phyloP scores from a whole-genome alignment of 768 basidiomycete species.

The Mycena haematopus region DNA sequence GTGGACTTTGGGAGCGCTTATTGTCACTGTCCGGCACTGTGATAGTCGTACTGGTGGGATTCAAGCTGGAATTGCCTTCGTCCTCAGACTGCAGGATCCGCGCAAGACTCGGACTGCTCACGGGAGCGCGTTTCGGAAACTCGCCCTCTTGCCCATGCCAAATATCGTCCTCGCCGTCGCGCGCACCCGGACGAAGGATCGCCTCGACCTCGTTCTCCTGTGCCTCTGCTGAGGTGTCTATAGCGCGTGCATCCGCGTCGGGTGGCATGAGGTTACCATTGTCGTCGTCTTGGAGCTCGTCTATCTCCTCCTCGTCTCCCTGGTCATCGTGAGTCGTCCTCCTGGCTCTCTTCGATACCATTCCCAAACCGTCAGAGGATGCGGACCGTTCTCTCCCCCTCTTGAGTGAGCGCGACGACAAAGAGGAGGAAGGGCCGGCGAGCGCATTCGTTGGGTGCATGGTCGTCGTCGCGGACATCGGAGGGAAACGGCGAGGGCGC shows the following conservation, averaged over 20 bases:
- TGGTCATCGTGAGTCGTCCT: not conserved
- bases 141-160: not conserved
- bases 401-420: slow-evolving; percentile 1
- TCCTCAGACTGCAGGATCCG: slow-evolving; percentile 32
- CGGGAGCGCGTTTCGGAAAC: slow-evolving; percentile 24
- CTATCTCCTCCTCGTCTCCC: slow-evolving; percentile 11
- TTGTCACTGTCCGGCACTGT: too few relatives aligned
- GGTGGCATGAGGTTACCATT: not conserved
- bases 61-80: not conserved
- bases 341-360: not conserved
- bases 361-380: not conserved
- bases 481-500: slow-evolving; percentile 15
- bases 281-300: slow-evolving; percentile 12
- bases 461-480: too few relatives aligned
- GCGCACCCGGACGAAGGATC: slow-evolving; percentile 21
- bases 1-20: not conserved
- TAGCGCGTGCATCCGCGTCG: not conserved
- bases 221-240: not conserved
- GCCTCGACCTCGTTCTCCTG: slow-evolving; percentile 4
- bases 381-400: slow-evolving; percentile 3
- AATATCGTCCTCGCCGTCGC: not conserved
- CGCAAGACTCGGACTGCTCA: slow-evolving; percentile 35
- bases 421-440: too few relatives aligned
- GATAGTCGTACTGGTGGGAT: not conserved
- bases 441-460: slow-evolving; percentile 7